Conservation (phyloP, 78 protist genomes). For the Carpediemonas membranifera region DNA sequence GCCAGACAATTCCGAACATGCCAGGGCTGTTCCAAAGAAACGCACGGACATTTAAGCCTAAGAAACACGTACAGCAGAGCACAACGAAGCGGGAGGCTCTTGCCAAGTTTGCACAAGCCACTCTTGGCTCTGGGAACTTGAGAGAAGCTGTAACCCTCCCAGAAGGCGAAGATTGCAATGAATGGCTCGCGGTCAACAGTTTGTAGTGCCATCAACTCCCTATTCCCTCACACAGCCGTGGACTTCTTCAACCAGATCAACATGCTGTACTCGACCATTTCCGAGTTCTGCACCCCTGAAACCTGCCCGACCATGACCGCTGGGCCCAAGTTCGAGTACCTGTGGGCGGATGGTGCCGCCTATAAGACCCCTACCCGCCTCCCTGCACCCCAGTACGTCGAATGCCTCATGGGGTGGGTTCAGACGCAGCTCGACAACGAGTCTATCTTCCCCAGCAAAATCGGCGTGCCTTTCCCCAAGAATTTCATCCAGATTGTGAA, state of each 20-base stretch:
- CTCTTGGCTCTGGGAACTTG: slow-evolving; percentile 43
- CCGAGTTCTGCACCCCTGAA: slow-evolving; percentile 85
- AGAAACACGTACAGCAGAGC: neutral
- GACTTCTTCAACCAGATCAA: slow-evolving; percentile 93
- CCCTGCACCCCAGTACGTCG: slow-evolving; percentile 87
- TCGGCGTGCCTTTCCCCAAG: slow-evolving; percentile 68
- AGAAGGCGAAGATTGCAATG: slow-evolving; percentile 79
- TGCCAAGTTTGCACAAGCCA: slow-evolving; percentile 5
- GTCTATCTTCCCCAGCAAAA: slow-evolving; percentile 59
- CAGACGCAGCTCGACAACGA: slow-evolving; percentile 81
- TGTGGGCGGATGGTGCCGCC: slow-evolving; percentile 81
- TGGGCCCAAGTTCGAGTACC: slow-evolving; percentile 78
- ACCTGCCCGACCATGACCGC: slow-evolving; percentile 88
- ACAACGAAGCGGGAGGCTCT: neutral
- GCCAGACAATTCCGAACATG: no score
- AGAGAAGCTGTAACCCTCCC: slow-evolving; percentile 78
- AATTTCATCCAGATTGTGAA: slow-evolving; percentile 53
- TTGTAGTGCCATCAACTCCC: neutral
- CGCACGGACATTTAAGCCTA: neutral
- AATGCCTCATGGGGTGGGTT: slow-evolving; percentile 86
- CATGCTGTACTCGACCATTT: slow-evolving; percentile 80
- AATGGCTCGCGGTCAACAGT: slow-evolving; percentile 92
- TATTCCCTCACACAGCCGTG: slow-evolving; percentile 42
- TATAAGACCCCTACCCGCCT: slow-evolving; percentile 58
- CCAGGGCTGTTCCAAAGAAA: neutral